Conservation (phyloP, 768 basidiomycete genomes). For the Rubroboletus pulcherrimus region DNA sequence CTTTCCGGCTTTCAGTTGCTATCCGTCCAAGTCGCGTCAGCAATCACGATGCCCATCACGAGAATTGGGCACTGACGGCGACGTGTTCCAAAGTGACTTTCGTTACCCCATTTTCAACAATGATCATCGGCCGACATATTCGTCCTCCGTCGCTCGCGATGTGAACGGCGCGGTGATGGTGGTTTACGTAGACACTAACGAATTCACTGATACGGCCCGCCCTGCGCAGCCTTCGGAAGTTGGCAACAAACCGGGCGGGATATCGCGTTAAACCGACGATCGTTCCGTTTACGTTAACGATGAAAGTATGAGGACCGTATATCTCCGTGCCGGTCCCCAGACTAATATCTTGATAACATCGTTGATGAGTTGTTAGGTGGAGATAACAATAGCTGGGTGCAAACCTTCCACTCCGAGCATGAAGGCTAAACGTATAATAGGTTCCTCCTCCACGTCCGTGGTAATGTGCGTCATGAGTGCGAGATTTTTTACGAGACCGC, state of each 20-base stretch:
- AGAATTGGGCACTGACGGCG: constrained; percentile 39
- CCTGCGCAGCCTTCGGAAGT: constrained; percentile 89
- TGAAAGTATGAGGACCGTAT: constrained; percentile 87
- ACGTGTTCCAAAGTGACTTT: constrained; percentile 81
- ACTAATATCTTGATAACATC: constrained; percentile 66
- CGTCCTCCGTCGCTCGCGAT: constrained; percentile 97
- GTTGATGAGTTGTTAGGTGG: constrained; percentile 10
- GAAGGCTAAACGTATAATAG: constrained; percentile 83
- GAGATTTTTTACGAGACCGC: constrained; percentile 96
- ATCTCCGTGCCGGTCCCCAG: constrained; percentile 93
- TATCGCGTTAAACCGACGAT: constrained; percentile 91
- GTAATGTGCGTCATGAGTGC: constrained; percentile 99
- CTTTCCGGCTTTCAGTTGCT: constrained; percentile 77
- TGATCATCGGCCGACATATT: constrained; percentile 96
- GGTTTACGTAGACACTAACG: constrained; percentile 93
- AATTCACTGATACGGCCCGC: constrained; percentile 94
- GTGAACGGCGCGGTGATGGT: constrained; percentile 91
- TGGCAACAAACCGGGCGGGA: constrained; percentile 79
- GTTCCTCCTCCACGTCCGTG: constrained; percentile 95
- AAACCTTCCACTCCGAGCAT: constrained; percentile 97
- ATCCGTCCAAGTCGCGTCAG: constrained; percentile 10
- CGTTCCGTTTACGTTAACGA: constrained; percentile 95
- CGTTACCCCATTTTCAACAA: constrained; percentile 79
- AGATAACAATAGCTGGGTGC: constrained; percentile 18
- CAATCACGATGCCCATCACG: not conserved